Evolutionary conservation across 306 rosid species (phyloP).

Genomic region (Oxytropis ochrocephala): DNA sequence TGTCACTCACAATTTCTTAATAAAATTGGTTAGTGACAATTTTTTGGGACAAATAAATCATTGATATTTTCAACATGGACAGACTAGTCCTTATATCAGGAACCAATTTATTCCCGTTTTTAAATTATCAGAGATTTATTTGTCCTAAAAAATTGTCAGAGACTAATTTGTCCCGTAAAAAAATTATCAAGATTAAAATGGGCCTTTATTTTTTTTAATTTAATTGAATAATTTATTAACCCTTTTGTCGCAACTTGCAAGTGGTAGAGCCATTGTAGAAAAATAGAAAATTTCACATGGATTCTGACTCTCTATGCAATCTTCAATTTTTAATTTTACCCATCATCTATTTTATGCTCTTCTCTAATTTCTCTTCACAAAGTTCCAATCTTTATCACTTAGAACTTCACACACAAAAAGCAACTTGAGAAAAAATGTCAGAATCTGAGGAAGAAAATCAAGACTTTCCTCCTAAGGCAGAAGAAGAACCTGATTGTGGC

Average conservation of each 20-base stretch:
- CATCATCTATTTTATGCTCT: not conserved
- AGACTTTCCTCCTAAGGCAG: slow-evolving; percentile 32
- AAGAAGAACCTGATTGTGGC: slow-evolving; percentile 8
- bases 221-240: slow-evolving; percentile 21
- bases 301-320: not conserved
- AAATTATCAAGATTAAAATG: no score
- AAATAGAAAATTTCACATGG: not conserved
- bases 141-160: no score
- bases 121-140: no score
- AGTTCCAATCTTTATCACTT: slow-evolving; percentile 16
- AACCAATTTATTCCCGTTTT: no score
- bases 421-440: slow-evolving; percentile 36
- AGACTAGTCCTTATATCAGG: no score
- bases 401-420: not conserved
- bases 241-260: slow-evolving; percentile 33
- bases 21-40: no score
- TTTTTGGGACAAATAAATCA: no score
- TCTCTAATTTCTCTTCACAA: not conserved
- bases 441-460: slow-evolving; percentile 51
- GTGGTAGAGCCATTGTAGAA: slow-evolving; percentile 10
- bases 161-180: no score
- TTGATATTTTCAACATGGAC: no score
- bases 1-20: no score
- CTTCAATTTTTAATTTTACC: slow-evolving; percentile 11
- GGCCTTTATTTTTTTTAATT: not conserved